Evolutionary conservation across 345 rosid genomes (phyloP), one percentile per base, ranked within the genome.

Genomic region (Citrus inodora): DNA sequence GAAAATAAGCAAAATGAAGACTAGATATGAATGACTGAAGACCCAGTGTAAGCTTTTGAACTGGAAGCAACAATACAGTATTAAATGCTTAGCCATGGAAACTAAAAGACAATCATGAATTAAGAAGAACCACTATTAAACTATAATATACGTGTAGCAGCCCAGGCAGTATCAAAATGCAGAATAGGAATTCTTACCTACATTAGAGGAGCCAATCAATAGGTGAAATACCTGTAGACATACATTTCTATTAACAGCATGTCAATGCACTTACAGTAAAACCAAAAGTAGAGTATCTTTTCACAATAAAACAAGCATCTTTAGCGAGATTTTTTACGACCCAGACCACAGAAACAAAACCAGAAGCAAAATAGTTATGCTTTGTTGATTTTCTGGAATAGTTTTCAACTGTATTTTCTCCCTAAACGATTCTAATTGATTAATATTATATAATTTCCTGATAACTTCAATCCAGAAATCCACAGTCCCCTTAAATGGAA

Each of bases 161-260:
- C 66, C 66, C 40, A n/a, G 58, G 30, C 67, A 83, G 58, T 5
- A 25, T 63, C 8, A 76, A 40, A 51, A 64, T 75, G 65, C 16
- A 60, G 37, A 61, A 22, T 76, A 61, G 25, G 56, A 48, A 55
- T 56, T 53, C 85, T 82, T 86, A 90, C 92, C 90, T 72, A 86
- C 46, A 84, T 86, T 87, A 37, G 91, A 87, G 79, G 85, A 81
- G 74, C 91, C 94, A 79, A 89, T 85, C 82, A 90, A 79, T 40
- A 90, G 38, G 83, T 90, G 90, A 79, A 90, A 87, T 73, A 90
- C 94, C 94, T 90, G 94, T 35, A 73, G 59, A 72, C 72, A 81
- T 24, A 64, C 59, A 63, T 51, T 69, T 70, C 67, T 62, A 73
- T 78, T 78, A 77, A 67, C 72, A 53, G 59, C 38, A 53, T 69